A percentile compares a stretch with the other conserved stretches of the same genome.
These are phyloP conservation scores for Pleurotus citrinopileatus DNA, from an alignment of 768 basidiomycete genomes.

Conservation along the genomic window DNA sequence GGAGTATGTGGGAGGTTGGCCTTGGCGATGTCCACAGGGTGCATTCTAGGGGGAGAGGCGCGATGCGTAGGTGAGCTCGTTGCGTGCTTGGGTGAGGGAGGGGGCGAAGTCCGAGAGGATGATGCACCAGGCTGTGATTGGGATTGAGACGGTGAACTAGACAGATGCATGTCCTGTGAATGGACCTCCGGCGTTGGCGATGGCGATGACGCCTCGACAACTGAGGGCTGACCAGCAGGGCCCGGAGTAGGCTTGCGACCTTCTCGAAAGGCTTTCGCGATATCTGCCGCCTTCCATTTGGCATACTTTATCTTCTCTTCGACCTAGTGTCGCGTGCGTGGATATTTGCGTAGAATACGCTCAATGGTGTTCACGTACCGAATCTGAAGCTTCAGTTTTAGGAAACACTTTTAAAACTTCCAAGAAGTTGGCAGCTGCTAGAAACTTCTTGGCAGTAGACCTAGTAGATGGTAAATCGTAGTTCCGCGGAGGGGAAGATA, in stretches of 20 bases:
- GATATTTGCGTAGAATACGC: no score
- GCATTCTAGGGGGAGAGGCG: conserved; percentile 9
- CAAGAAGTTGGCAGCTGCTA: conserved; percentile 93
- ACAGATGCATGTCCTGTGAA: not conserved
- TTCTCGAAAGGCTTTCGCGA: conserved; percentile 93
- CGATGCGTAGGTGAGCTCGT: not conserved
- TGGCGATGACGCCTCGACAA: conserved; percentile 18
- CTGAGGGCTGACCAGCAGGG: conserved; percentile 49
- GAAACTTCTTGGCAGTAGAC: conserved; percentile 89
- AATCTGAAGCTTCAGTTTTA: conserved; percentile 51
- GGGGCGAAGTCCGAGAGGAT: conserved; percentile 10
- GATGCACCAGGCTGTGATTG: conserved; percentile 10
- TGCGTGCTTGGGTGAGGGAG: conserved; percentile 3
- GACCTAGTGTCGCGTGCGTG: no score
- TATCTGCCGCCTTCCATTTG: conserved; percentile 97
- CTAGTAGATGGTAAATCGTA: conserved; percentile 33
- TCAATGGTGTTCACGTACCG: no score
- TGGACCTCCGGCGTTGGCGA: not conserved
- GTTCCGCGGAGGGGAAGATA: not conserved
- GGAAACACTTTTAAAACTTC: conserved; percentile 83
- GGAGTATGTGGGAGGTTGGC: conserved; percentile 22
- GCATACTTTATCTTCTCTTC: conserved; percentile 90
- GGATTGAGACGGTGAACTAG: not conserved
- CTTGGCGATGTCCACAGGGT: conserved; percentile 16
- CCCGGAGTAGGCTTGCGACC: conserved; percentile 82